These are phyloP conservation scores for Pachyrhizus erosus DNA, from an alignment of 306 rosid genomes.

Conservation along the genomic window DNA sequence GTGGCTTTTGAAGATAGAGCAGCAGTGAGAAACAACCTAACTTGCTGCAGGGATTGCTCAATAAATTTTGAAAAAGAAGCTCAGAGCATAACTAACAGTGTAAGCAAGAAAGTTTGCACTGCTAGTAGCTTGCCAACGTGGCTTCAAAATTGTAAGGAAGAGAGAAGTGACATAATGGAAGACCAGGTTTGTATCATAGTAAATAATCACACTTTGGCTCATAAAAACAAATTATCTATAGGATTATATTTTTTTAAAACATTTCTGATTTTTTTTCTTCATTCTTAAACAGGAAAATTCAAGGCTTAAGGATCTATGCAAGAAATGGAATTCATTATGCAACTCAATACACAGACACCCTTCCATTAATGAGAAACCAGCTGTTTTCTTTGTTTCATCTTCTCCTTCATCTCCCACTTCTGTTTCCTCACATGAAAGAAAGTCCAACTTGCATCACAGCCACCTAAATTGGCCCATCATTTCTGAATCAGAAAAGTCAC, in stretches of 20 bases:
- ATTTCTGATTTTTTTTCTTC: background rate
- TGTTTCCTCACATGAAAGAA: slow-evolving; percentile 46
- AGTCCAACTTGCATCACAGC: slow-evolving; percentile 44
- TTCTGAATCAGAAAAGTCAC: slow-evolving; percentile 56
- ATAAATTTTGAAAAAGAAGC: slow-evolving; percentile 60
- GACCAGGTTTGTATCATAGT: slow-evolving; percentile 51
- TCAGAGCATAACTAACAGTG: slow-evolving; percentile 44
- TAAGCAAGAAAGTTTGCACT: slow-evolving; percentile 45
- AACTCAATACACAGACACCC: slow-evolving; percentile 57
- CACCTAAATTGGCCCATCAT: slow-evolving; percentile 50
- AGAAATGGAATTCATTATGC: slow-evolving; percentile 77
- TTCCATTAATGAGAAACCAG: slow-evolving; percentile 51
- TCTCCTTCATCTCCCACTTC: slow-evolving; percentile 61
- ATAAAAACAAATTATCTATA: background rate
- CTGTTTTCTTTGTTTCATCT: slow-evolving; percentile 42
- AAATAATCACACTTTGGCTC: background rate
- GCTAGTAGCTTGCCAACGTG: slow-evolving; percentile 65
- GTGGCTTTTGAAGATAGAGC: slow-evolving; percentile 40
- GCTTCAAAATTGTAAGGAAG: slow-evolving; percentile 74
- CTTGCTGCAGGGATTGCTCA: slow-evolving; percentile 64
- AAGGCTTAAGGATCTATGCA: slow-evolving; percentile 60
- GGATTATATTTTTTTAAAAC: background rate
- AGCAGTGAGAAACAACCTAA: slow-evolving; percentile 44
- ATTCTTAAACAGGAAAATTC: slow-evolving; percentile 56
- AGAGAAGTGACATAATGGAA: slow-evolving; percentile 43